Evolutionary conservation across 2,329 filamentous ascomycete genomes (phyloP), one percentile per base, ranked within the genome.

Genomic region (Claviceps pusilla): DNA sequence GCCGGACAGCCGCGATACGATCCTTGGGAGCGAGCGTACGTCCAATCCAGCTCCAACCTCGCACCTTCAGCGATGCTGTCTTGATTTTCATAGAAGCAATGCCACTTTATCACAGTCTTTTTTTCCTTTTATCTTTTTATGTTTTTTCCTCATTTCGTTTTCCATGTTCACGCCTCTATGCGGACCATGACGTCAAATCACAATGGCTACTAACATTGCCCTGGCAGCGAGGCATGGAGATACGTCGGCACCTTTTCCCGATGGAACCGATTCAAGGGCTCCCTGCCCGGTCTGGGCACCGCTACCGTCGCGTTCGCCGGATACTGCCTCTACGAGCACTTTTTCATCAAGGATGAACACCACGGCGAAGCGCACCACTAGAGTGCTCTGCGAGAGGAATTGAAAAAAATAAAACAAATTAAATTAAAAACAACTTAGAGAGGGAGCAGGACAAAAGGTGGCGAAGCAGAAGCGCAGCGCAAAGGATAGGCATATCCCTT

Each of bases 231-330:
- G 76, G 80, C 87, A 67, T 98, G 93, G 93, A 81, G 93, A 71
- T 96, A 95, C 76, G 83, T 79, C 41, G 93, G 91, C 59, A 84
- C 81, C 54, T 97, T 96, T 76, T 85, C 84, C 60, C 82, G 91
- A 63, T 86, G 77, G 74, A 95, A 95, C 74, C 86, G 93, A 63
- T 93, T 96, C 76, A 89, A 84, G 74, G 76, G 79, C 64, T 76
- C 82, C 59, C 89, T 98, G 68, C 93, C 93, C 42, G 93, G 93
- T 57, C 78, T 98, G 63, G 93, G 93, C 59, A 95, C 91, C 63
- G 93, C 89, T 37, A 86, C 86, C 5, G 90, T 93, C 57, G 90
- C 91, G 48, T 98, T 98, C 69, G 82, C 85, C 51, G 84, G 76
- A 59, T 98, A 98, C 75, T 89, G 90, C 69, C 82, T 80, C 57